A percentile compares a stretch with the other conserved stretches of the same genome.
Conservation (phyloP, 805 yeast genomes). For the Metschnikowia aberdeeniae region DNA sequence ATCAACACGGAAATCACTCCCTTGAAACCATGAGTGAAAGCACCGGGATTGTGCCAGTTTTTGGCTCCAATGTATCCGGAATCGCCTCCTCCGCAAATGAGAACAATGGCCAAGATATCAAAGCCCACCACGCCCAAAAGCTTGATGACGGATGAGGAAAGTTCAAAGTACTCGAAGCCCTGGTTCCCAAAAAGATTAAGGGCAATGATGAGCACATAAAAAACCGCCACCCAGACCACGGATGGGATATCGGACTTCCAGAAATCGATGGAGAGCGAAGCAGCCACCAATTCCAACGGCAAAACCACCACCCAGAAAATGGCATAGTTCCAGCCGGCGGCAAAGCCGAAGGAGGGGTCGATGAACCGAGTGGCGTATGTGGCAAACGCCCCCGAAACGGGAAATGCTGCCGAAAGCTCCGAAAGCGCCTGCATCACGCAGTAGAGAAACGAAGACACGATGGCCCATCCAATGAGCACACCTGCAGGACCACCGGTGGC, state of each 20-base stretch:
- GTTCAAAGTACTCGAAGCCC: constrained; percentile 39
- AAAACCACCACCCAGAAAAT: constrained; percentile 42
- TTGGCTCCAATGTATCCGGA: constrained; percentile 36
- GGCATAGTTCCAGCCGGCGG: constrained; percentile 45
- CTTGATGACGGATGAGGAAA: constrained; percentile 32
- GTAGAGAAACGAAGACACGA: constrained; percentile 37
- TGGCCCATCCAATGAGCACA: constrained; percentile 36
- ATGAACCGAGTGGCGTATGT: constrained; percentile 38
- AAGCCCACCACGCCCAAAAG: constrained; percentile 39
- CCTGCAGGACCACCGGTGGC: constrained; percentile 35
- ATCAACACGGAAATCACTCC: constrained; percentile 37
- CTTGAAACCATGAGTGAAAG: constrained; percentile 34
- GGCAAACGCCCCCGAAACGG: constrained; percentile 40
- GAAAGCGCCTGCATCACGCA: constrained; percentile 43
- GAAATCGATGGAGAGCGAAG: constrained; percentile 37
- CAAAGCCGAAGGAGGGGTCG: constrained; percentile 44
- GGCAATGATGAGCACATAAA: constrained; percentile 33
- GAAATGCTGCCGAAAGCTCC: constrained; percentile 36
- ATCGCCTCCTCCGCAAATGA: constrained; percentile 38
- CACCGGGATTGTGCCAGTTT: constrained; percentile 36
- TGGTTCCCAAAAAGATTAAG: constrained; percentile 32
- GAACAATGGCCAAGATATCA: constrained; percentile 35
- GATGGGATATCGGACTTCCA: constrained; percentile 38
- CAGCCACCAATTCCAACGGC: constrained; percentile 41
- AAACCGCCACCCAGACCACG: constrained; percentile 40